phyloP scores from a whole-genome alignment of 768 basidiomycete genomes.

The Paxillus rubicundulus region DNA sequence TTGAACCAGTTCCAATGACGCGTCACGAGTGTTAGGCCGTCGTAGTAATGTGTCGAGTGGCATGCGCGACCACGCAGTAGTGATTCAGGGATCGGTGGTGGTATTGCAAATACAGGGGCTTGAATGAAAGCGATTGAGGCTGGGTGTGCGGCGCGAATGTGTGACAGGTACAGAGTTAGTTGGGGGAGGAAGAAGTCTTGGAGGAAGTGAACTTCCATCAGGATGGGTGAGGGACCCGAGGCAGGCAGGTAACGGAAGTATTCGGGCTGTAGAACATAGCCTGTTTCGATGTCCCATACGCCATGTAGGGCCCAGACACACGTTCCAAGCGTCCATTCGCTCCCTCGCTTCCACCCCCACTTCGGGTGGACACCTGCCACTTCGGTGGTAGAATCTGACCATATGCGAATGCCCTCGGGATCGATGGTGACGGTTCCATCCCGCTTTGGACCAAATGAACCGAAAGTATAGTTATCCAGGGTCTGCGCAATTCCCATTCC shows the following conservation, averaged over 20 bases:
- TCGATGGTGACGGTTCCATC: conserved; percentile 79
- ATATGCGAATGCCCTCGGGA: conserved; percentile 76
- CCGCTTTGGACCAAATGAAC: conserved; percentile 70
- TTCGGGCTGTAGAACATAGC: conserved; percentile 62
- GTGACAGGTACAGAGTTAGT: conserved; percentile 50
- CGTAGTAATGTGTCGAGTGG: conserved; percentile 89
- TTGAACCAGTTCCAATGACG: conserved; percentile 95
- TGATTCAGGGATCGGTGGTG: conserved; percentile 59
- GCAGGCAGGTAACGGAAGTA: conserved; percentile 65
- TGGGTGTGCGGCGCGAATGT: conserved; percentile 68
- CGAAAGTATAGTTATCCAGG: conserved; percentile 82
- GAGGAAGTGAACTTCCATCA: conserved; percentile 60
- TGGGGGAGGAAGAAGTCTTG: conserved; percentile 80
- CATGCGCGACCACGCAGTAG: conserved; percentile 63
- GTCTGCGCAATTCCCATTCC: conserved; percentile 86
- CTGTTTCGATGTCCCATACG: conserved; percentile 80
- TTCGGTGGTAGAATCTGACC: conserved; percentile 60
- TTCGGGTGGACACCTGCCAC: conserved; percentile 53
- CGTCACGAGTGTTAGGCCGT: conserved; percentile 90
- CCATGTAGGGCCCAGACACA: conserved; percentile 88
- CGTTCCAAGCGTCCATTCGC: conserved; percentile 70
- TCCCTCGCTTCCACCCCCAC: conserved; percentile 85
- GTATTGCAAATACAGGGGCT: conserved; percentile 84
- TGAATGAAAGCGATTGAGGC: conserved; percentile 88
- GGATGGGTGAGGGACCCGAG: neutral